Conservation (phyloP, 78 protist species). For the Protostelium mycophagum region DNA sequence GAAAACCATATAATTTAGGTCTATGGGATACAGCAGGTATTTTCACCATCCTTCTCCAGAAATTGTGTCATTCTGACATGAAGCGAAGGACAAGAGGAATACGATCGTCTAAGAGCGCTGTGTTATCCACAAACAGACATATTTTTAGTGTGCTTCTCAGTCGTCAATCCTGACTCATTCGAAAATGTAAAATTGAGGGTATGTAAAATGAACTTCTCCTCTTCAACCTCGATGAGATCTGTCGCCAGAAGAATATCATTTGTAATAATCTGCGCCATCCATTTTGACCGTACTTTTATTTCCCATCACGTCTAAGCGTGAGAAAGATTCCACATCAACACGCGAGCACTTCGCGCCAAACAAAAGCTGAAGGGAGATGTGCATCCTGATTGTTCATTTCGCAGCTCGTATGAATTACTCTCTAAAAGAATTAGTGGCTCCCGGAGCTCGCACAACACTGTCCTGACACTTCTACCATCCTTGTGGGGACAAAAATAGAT, state of each 20-base stretch:
- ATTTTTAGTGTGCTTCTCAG: conserved; percentile 70
- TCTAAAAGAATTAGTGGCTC: not conserved
- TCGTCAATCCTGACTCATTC: conserved; percentile 56
- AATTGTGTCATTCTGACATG: not conserved
- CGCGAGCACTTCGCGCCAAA: no score
- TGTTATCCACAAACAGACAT: conserved; percentile 72
- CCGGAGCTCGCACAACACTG: not conserved
- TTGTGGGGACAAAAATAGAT: not conserved
- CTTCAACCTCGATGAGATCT: no score
- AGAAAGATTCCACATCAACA: no score
- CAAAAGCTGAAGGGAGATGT: no score
- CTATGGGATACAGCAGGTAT: conserved; percentile 82
- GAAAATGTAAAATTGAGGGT: conserved; percentile 55
- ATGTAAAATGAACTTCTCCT: not conserved
- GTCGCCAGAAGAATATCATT: no score
- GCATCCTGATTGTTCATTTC: no score
- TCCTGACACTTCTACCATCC: not conserved
- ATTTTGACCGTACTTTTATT: no score
- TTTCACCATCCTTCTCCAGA: not conserved
- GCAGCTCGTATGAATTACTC: no score
- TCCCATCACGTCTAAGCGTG: no score
- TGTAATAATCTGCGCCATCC: no score
- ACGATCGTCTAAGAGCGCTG: conserved; percentile 81
- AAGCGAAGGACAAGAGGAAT: conserved; percentile 81
- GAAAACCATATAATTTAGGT: conserved; percentile 31